These are phyloP conservation scores for Populus tremula DNA, from an alignment of 345 rosid species.

Conservation along the genomic window DNA sequence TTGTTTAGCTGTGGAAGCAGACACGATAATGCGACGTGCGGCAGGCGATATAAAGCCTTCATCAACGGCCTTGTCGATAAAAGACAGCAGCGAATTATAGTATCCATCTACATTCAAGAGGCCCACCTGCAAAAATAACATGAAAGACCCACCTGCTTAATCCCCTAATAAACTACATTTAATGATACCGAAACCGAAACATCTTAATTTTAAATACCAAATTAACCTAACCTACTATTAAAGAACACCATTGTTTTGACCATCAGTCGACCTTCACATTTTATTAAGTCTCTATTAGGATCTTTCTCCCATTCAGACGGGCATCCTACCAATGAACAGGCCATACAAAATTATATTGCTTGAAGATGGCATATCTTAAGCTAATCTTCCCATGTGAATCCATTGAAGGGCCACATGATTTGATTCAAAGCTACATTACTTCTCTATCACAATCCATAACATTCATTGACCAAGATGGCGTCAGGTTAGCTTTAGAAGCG, in stretches of 20 bases:
- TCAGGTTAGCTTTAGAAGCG: constrained; percentile 13
- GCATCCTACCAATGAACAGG: constrained; percentile 10
- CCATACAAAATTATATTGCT: constrained; percentile 12
- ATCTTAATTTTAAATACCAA: not conserved
- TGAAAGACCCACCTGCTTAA: not conserved
- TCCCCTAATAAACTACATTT: not conserved
- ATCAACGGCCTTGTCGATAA: constrained; percentile 86
- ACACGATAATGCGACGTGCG: constrained; percentile 82
- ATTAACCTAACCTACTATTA: not conserved
- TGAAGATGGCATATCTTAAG: constrained; percentile 22
- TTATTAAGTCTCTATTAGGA: not conserved
- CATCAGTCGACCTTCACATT: not conserved
- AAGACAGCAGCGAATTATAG: constrained; percentile 77
- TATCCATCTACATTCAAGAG: constrained; percentile 91
- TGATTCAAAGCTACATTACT: constrained; percentile 19
- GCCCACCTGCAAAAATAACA: constrained; percentile 59
- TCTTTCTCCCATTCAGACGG: constrained; percentile 30
- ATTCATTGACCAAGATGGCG: constrained; percentile 11
- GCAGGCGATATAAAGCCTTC: constrained; percentile 87
- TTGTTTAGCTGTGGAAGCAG: constrained; percentile 79
- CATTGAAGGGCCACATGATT: constrained; percentile 41
- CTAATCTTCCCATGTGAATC: constrained; percentile 49
- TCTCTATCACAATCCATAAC: not conserved
- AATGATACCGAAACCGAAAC: not conserved
- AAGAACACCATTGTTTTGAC: constrained; percentile 21